Conservation (phyloP, 345 rosid species). For the Hypericum perforatum region DNA sequence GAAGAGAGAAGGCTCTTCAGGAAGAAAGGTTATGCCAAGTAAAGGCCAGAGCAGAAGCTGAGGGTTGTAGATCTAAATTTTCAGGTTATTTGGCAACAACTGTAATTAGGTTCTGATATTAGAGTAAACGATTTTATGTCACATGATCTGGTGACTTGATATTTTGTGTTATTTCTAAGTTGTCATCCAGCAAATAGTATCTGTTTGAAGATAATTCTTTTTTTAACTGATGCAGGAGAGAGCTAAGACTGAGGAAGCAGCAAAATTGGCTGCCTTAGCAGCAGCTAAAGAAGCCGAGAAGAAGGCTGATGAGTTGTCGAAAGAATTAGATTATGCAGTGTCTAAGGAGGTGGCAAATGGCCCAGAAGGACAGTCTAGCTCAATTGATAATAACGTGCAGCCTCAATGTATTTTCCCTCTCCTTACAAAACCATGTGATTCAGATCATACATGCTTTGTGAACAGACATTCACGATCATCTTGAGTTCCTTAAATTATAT, state of each 20-base stretch:
- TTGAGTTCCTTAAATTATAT: no score
- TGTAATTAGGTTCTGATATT: neutral
- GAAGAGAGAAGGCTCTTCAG: constrained; percentile 57
- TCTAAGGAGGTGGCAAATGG: constrained; percentile 23
- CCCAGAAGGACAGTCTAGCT: constrained; percentile 10
- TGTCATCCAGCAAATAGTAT: neutral
- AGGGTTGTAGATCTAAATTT: constrained; percentile 39
- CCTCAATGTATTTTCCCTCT: no score
- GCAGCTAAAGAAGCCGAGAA: constrained; percentile 38
- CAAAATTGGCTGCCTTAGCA: constrained; percentile 51
- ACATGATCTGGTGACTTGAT: no score
- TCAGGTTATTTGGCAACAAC: neutral
- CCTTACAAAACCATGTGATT: no score
- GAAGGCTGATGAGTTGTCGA: constrained; percentile 36
- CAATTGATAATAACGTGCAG: constrained; percentile 24
- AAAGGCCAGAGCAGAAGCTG: constrained; percentile 75
- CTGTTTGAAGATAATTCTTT: neutral
- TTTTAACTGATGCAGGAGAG: constrained; percentile 37
- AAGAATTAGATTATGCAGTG: constrained; percentile 19
- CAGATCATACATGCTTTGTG: no score
- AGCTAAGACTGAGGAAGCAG: constrained; percentile 60
- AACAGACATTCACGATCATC: no score
- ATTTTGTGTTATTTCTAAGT: no score
- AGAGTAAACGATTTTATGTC: no score
- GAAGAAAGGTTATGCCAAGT: constrained; percentile 80